Evolutionary conservation across 306 rosid genomes (phyloP), one percentile per base, ranked within the genome.

Genomic region (Ceratonia siliqua): DNA sequence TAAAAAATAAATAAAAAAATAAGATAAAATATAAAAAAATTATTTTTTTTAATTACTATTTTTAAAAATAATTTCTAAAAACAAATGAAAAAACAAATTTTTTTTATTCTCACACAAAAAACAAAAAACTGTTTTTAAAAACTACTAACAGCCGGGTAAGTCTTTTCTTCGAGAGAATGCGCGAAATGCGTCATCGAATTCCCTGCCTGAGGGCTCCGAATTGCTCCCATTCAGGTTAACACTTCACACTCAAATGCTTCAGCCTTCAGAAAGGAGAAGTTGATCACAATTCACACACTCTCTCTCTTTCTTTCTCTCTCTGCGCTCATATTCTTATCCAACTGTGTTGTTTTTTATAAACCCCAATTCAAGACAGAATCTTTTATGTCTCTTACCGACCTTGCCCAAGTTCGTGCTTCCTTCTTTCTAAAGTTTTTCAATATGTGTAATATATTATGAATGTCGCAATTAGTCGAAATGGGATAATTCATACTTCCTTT

Each of bases 391-490:
- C 50, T 53, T 41, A 12, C 57, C 30, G 62, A 28, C 41, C 12
- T 68, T 70, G 39, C 70, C 52, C 39, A 45, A 25, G 59, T 53
- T 73, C 6, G 54, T 69, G 70, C 59, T 46, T 22, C 21, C 56
- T 67, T 76, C 68, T 43, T 24, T 33, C 35, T 24, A 24, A 68
- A 38, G 84, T 15, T 27, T 66, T 7, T 49, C 62, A 14, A 20
- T 49, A 2, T 50, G 22, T 49, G 39, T 42, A 52, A 30, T 58
- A 30, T 58, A 14, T 76, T 54, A 43, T 17, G 36, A 80, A 64
- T 73, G 76, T 73, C 68, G 30, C 62, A 76, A 72, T 76, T 81
- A 35, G 43, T 35, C 32, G 22, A 50, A 66, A 33, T 79, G 86
- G 86, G 78, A 55, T 69, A 21, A 55, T 68, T 55, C 74, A 59